Base-by-base conservation (phyloP, 306 rosid genomes). In the Inga laurina region DNA sequence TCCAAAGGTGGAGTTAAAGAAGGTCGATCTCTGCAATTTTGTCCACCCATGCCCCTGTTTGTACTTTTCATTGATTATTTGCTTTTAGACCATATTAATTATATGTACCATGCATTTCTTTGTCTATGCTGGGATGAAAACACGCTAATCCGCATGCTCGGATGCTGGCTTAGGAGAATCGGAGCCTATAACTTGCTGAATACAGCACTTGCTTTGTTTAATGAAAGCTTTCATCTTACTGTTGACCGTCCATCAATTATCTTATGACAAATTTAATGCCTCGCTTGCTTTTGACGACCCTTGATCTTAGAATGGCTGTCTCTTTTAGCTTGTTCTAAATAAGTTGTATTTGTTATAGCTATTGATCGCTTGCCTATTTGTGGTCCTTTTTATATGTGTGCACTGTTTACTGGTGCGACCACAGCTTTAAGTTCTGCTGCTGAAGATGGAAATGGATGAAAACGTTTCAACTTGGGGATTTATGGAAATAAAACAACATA, bases 1-100 rank as follows among this genome's bases (percentile, higher is more conserved):
- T 79, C 89, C 97, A 19, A 90, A 88, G 84, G 86, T 76, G 78
- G 97, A 92, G 81, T 80, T 92, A 82, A 92, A 92, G 86, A 92
- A 92, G 91, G 97, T 89, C 22, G 75, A 74, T 67, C 76, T 77
- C 67, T 27, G 61, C 8, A 4, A 32, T 15, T 67, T 5, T 30
- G 32, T 16, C 16, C 41, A 22, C 51, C 15, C 65, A 19, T 68
- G 37, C 39, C 76, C 8, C 34, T n/a, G 43, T 22, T 22, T 71
- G 80, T 80, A 35, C 48, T 32, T 8, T 21, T 39, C 41, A 59
- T 39, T 66, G 77, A 72, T 81, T 30, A 54, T 35, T 77, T 72
- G 57, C 8, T 34, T 22, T 66, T 39, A 78, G 57, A n/a, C 32
- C 69, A 49, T 74, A 16, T 69, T 71, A 6, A 35, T 24, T 57